Conservation (phyloP, 208 protist genomes). For the Borovskyia barvae region DNA sequence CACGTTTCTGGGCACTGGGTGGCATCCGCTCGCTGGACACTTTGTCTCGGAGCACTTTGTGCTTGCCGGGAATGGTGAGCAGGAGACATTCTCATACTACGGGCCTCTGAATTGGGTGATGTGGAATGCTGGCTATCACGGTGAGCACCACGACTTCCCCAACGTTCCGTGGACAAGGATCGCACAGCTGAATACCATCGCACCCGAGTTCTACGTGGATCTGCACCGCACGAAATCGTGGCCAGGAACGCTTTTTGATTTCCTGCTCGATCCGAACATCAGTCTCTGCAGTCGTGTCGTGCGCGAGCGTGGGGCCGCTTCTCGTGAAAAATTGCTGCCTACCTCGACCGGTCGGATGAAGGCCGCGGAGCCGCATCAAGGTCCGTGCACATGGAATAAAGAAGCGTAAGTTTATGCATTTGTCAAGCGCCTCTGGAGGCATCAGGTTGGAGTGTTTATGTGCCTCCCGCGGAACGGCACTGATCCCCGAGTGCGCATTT, state of each 20-base stretch:
- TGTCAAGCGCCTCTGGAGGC: too few species aligned
- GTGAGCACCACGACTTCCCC: conserved; percentile 98
- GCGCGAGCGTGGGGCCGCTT: conserved; percentile 48
- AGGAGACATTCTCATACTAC: conserved; percentile 97
- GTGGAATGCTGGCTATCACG: conserved; percentile 96
- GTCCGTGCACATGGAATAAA: conserved; percentile 41
- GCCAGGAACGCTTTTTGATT: conserved; percentile 73
- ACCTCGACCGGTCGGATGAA: conserved; percentile 34
- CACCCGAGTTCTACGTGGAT: conserved; percentile 93
- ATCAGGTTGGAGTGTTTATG: too few species aligned
- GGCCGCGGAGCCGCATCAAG: conserved; percentile 41
- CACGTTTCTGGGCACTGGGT: conserved; percentile 76
- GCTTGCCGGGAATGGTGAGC: conserved; percentile 59
- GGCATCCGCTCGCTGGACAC: conserved; percentile 90
- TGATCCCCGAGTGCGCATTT: too few species aligned
- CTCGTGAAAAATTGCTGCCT: conserved; percentile 52
- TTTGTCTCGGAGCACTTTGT: conserved; percentile 95
- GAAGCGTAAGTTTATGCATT: background rate
- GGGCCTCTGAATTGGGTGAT: conserved; percentile 88
- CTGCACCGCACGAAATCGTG: conserved; percentile 78
- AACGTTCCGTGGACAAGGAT: conserved; percentile 91
- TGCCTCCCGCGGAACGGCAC: too few species aligned
- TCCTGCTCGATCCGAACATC: conserved; percentile 71
- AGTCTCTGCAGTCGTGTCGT: conserved; percentile 76
- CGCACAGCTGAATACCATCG: conserved; percentile 80